Conservation (phyloP, 2,329 filamentous ascomycete genomes). For the Phialophora expanda region DNA sequence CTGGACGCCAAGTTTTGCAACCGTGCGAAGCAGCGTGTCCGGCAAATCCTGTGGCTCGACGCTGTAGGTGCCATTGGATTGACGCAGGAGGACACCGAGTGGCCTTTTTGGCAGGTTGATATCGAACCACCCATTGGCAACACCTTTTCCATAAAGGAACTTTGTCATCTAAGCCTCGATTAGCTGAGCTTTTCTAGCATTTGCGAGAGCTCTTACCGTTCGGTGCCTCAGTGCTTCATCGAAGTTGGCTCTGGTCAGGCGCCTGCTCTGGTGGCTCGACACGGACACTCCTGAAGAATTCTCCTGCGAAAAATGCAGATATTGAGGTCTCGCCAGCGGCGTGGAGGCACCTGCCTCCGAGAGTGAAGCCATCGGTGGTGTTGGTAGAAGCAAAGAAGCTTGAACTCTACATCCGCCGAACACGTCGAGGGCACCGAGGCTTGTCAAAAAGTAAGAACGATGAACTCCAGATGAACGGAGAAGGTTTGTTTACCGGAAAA, state of each 20-base stretch:
- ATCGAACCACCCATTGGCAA: conserved; percentile 41
- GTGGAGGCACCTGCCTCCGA: conserved; percentile 27
- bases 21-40: conserved; percentile 49
- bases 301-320: conserved; percentile 31
- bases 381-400: conserved; percentile 35
- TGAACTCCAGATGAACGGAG: conserved; percentile 24
- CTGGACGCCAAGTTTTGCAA: conserved; percentile 53
- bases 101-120: conserved; percentile 29
- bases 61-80: conserved; percentile 50
- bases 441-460: conserved; percentile 26
- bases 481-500: conserved; percentile 28
- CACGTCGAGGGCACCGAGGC: conserved; percentile 27
- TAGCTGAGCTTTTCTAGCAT: conserved; percentile 28
- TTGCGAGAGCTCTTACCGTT: conserved; percentile 37
- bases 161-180: conserved; percentile 40
- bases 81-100: conserved; percentile 48
- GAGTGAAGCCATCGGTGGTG: conserved; percentile 26
- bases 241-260: conserved; percentile 34
- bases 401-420: conserved; percentile 28
- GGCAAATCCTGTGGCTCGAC: conserved; percentile 50
- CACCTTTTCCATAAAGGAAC: conserved; percentile 42
- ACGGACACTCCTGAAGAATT: conserved; percentile 35
- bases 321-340: conserved; percentile 25
- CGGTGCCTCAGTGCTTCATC: conserved; percentile 41
- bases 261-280: conserved; percentile 27